Percentiles rank a stretch among this genome's conserved stretches.
Conservation (phyloP, 176 grass and related monocot genomes). For the Aegilops sharonensis region DNA sequence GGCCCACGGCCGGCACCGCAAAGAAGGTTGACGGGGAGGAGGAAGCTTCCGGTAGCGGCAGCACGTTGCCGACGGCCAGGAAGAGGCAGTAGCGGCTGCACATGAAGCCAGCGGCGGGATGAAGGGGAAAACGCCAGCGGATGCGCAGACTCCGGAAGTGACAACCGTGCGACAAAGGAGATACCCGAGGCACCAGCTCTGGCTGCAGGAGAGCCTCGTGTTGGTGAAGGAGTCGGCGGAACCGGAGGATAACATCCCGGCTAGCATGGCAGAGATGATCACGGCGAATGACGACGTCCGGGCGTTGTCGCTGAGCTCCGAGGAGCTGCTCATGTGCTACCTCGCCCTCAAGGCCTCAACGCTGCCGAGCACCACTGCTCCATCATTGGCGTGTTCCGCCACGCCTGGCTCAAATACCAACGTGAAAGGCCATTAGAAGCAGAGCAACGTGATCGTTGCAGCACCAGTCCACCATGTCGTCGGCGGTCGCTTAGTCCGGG, state of each 20-base stretch:
- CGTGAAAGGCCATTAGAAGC: too few relatives aligned
- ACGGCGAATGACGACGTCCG: too few relatives aligned
- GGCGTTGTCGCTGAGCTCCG: too few relatives aligned
- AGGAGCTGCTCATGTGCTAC: too few relatives aligned
- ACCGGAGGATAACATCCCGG: too few relatives aligned
- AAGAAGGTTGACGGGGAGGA: background rate
- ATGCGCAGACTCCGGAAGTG: background rate
- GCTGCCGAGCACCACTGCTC: constrained; percentile 58
- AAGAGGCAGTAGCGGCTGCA: background rate
- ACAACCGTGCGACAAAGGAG: background rate
- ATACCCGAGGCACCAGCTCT: too few relatives aligned
- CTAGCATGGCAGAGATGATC: too few relatives aligned
- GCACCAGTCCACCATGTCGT: too few relatives aligned
- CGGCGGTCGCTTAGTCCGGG: too few relatives aligned
- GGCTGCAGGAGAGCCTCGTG: too few relatives aligned
- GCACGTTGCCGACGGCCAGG: constrained; percentile 21
- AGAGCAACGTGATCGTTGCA: too few relatives aligned
- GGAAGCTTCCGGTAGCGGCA: background rate
- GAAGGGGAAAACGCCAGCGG: background rate
- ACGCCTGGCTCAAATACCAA: constrained; percentile 37
- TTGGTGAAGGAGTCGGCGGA: too few relatives aligned
- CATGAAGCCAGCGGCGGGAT: background rate
- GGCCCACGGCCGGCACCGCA: background rate
- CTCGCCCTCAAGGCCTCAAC: constrained; percentile 78
- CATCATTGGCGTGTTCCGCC: constrained; percentile 57